Evolutionary conservation across 2,329 filamentous ascomycete species (phyloP), one percentile per base, ranked within the genome.

Genomic region (Neofusicoccum kwambonambiense): DNA sequence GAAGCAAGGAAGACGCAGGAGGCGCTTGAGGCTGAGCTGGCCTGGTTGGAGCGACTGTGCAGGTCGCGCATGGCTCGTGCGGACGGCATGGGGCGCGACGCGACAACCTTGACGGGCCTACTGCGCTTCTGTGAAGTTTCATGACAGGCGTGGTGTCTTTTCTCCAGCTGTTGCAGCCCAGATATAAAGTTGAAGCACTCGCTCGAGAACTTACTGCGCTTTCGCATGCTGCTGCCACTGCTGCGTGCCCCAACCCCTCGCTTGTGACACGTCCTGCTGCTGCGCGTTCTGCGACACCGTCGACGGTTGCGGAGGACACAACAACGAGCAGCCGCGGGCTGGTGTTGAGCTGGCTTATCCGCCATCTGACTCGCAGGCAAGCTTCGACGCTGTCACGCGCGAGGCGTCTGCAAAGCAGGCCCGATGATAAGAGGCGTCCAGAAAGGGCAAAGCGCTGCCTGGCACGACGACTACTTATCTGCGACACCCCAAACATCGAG

Each of bases 1-100:
- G 41, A 60, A 47, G 56, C 56, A 60, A 60, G 56, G 56, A 47
- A 47, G 31, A 45, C 17, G 19, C 37, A 42, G 6, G 19, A 57
- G 39, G 35, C 52, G 19, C 41, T 35, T 19, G 54, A 58, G 54
- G 54, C 54, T 44, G 54, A 31, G 37, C 11, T 51, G 27, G 49
- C 27, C 27, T 44, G 27, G 31, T 37, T 47, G 19, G 56, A 60
- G 56, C 56, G 17, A 60, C 56, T 17, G 6, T 34, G 56, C 27
- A 19, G 56, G 42, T 45, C 39, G 54, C 12, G 54, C 15, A 42
- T 57, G 52, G 37, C 52, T 42, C 37, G 52, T 42, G 52, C 52
- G 37, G 39, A 57, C 17, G 34, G 27, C 19, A 42, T 31, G 37
- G 39, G 27, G n/a, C 19, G 37, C 39, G 22, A 41, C 4, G 8